phyloP scores from a whole-genome alignment of 2,329 filamentous ascomycete species.

The Fonsecaea erecta region DNA sequence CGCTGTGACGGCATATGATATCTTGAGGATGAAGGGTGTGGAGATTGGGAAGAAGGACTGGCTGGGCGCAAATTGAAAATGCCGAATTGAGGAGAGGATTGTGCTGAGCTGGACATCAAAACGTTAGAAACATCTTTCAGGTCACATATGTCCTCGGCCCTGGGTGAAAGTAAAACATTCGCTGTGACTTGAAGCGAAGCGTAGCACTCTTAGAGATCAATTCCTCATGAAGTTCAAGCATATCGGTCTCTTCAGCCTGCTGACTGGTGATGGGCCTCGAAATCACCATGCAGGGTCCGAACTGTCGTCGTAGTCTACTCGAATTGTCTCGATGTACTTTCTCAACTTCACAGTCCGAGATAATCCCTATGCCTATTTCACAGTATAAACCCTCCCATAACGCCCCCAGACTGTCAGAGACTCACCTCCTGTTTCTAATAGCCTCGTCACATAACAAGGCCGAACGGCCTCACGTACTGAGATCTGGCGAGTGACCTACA shows the following conservation, averaged over 20 bases:
- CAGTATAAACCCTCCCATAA: too few species aligned
- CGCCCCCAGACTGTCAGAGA: neutral
- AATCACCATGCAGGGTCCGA: too few species aligned
- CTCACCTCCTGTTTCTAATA: neutral
- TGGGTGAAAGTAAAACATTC: neutral
- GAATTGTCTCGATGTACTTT: too few species aligned
- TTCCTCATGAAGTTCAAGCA: too few species aligned
- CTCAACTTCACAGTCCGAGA: too few species aligned
- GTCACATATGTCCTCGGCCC: neutral
- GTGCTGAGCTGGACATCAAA: neutral
- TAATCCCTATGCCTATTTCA: neutral
- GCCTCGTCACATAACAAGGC: neutral
- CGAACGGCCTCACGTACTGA: neutral
- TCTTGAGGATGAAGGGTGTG: constrained; percentile 66
- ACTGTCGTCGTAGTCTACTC: too few species aligned
- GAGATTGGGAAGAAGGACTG: constrained; percentile 66
- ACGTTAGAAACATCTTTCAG: neutral
- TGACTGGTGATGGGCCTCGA: too few species aligned
- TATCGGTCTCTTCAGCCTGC: too few species aligned
- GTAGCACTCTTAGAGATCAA: too few species aligned
- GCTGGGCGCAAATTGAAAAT: constrained; percentile 41
- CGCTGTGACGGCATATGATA: constrained; percentile 61
- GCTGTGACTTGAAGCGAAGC: too few species aligned
- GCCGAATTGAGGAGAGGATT: neutral
- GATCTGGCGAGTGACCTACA: too few species aligned